Evolutionary conservation across 1,139 yeast genomes (phyloP).

Genomic region (Yamadazyma sp.): DNA sequence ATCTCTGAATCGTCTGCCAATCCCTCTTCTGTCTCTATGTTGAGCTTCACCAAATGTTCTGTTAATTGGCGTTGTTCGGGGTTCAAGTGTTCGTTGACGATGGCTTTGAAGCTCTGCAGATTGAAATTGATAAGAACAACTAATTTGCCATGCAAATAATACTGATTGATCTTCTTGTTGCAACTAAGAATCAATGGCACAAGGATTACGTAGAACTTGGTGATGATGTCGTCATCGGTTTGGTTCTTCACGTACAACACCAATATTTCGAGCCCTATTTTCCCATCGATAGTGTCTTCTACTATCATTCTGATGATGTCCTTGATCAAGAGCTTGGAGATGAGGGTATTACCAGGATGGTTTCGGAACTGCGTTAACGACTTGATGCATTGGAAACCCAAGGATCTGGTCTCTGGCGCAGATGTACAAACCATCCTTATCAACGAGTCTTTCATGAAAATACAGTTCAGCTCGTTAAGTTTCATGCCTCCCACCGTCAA

Average conservation of each 20-base stretch:
- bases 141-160: constrained; percentile 52
- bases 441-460: constrained; percentile 28
- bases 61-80: constrained; percentile 37
- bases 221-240: constrained; percentile 27
- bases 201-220: constrained; percentile 40
- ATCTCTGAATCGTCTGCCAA: constrained; percentile 25
- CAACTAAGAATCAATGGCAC: constrained; percentile 51
- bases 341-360: constrained; percentile 22
- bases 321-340: constrained; percentile 24
- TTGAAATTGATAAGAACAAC: constrained; percentile 50
- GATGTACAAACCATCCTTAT: constrained; percentile 28
- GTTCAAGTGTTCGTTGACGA: constrained; percentile 39
- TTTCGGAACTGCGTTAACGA: constrained; percentile 48
- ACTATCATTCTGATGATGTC: constrained; percentile 10
- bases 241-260: constrained; percentile 43
- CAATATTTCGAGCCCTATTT: constrained; percentile 56
- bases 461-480: constrained; percentile 37
- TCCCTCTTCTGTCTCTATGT: constrained; percentile 7
- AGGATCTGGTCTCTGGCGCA: constrained; percentile 32
- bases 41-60: constrained; percentile 40
- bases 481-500: constrained; percentile 52
- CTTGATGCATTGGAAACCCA: constrained; percentile 59
- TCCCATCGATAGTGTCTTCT: constrained; percentile 24
- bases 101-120: constrained; percentile 54
- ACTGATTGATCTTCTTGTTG: constrained; percentile 26